Evolutionary conservation across 2,329 filamentous ascomycete genomes (phyloP), one percentile per base, ranked within the genome.

Genomic region (Verticillium nonalfalfae): DNA sequence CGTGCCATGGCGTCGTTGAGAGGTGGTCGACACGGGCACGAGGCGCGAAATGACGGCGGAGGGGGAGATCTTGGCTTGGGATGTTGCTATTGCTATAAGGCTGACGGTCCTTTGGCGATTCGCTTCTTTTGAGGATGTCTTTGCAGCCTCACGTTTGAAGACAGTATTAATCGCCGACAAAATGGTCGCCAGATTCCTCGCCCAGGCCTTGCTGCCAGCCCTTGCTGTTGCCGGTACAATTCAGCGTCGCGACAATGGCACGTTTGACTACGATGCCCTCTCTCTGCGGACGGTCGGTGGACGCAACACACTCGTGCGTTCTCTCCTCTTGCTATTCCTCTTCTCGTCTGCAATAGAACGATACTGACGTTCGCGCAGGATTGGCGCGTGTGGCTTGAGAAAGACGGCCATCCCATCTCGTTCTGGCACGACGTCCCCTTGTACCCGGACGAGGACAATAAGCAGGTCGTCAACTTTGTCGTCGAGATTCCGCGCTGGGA

Each of bases 401-500:
- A 73, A 56, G 67, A 76, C 36, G 76, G 75, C 7, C 64, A 74
- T 14, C 74, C 74, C 4, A 74, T 78, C 40, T 78, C 76, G 0
- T 73, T 72, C 64, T 78, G 76, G 75, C 76, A 78, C 56, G 76
- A 78, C 62, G 68, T 78, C 35, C 76, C 76, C 1, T 60, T 76
- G 7, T 78, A 75, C 58, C 75, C 76, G 4, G 66, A 72, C 38
- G 68, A 68, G 34, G 69, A 66, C 3, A 67, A 76, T 60, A 70
- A 71, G 33, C 69, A 66, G 31, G 68, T 77, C 45, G 69, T 78
- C 66, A 76, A 73, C 68, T 72, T 75, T 11, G 72, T 76, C 11
- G 73, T 78, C 1, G 76, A 78, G 66, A 77, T 78, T 9, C 76
- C 76, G 1, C 67, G 75, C 50, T 78, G 76, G 76, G 74, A 71